Base-by-base conservation (phyloP, 192 early-diverging fungal genomes). In the Backusella sp. region DNA sequence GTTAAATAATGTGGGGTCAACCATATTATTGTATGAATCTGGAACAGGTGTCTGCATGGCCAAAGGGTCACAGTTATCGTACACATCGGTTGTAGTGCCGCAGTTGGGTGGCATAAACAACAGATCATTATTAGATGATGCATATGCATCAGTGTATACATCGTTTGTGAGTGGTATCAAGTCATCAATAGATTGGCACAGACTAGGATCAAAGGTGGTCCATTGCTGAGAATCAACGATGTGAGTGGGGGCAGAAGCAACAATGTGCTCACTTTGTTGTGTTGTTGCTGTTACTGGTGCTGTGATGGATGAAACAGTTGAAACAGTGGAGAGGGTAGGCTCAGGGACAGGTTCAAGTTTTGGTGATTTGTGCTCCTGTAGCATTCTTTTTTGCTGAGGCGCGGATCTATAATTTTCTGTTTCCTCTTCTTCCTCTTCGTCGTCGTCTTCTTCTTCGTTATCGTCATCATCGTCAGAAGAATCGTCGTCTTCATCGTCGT, bases 321-420 rank as follows among this genome's bases (percentile, higher is more conserved):
- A 67, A 34, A 34, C 34, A 34, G 39, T 39, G 4, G 34, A 67
- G 3, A 35, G 14, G 6, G 28, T 67, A 32, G 65, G 26, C 26
- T 17, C n/a, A 37, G 68, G 68, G n/a, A 69, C 19, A 23, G 68
- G 35, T 37, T 69, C 68, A 12, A 21, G 35, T 12, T 69, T n/a
- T 36, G 32, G 68, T 17, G 70, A 26, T 32, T 71, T 71, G 11
- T 41, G 14, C 28, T 71, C 42, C 42, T 71, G 19, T 15, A 49
- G 26, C 44, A 71, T 71, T 49, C 70, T 71, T 12, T 49, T 71
- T 41, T 71, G 49, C 17, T 68, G 66, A 68, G 28, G 19, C 35
- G 28, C 7, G 1, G 66, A 0, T 49, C 19, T 49, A 49, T n/a
- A 49, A n/a, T 49, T 7, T 49, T 49, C 19, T 49, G 19, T 19